Base-by-base conservation (phyloP, 306 rosid species). In the Boehmeria nivea region DNA sequence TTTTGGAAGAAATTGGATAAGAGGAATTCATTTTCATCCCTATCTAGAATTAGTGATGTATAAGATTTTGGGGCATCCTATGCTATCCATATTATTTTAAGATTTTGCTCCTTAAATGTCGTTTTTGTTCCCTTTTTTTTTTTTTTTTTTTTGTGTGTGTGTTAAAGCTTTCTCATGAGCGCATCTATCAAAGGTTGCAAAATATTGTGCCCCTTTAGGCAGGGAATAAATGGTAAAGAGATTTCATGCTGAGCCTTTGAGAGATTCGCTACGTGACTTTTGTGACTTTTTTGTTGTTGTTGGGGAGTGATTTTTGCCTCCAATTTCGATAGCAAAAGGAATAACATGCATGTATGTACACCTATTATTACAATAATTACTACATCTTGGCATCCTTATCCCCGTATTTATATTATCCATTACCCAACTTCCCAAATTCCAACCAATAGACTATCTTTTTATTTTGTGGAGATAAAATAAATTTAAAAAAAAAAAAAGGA, bases 1-100 rank as follows among this genome's bases (percentile, higher is more conserved):
- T 72, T 74, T 66, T 72, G 72, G 84, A 75, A 73, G 70, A 71
- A 68, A 52, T 51, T 28, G 59, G 76, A 59, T 73, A 61, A 60
- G 64, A 48, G 60, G 68, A 60, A 12, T 40, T 72, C 55, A 23
- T 50, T 50, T 50, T 50, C 54, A 50, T 52, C 51, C 44, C 26
- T 34, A 54, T 54, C 59, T 20, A 20, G 38, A 54, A 54, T 8
- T 16, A 31, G 59, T 33, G 59, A 54, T 19, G 21, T 12, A 54
- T 9, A 54, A 63, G 43, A 16, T 17, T 27, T 51, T 42, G 27
- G 59, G 60, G 60, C 6, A 63, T 63, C 60, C 18, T 52, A 53
- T 63, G 33, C 61, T 13, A 51, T 51, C 22, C 21, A 20, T 12
- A 14, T 53, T 1, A 17, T 51, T 42, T n/a, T 8, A 7, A 31